A percentile compares a stretch with the other conserved stretches of the same genome.
Conservation (phyloP, 2,329 filamentous ascomycete genomes). For the Aspergillus neoniger region DNA sequence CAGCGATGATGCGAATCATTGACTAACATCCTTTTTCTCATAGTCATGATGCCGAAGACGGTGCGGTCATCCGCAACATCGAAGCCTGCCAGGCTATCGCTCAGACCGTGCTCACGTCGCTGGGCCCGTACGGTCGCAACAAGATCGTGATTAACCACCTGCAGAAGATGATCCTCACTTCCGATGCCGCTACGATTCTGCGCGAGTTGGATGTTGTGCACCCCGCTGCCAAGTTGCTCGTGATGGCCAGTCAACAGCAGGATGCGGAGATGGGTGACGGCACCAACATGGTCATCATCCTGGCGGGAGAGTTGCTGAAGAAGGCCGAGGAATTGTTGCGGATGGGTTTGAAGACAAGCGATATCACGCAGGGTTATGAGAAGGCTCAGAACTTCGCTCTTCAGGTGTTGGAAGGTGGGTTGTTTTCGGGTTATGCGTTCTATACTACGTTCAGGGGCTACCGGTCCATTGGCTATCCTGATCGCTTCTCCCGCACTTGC, state of each 20-base stretch:
- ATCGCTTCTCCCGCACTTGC: not conserved
- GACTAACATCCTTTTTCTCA: conserved; percentile 22
- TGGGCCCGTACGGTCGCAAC: conserved; percentile 96
- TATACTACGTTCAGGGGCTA: conserved; percentile 12
- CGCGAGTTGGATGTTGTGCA: conserved; percentile 97
- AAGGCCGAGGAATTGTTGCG: conserved; percentile 96
- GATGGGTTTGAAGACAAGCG: conserved; percentile 97
- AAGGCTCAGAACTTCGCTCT: conserved; percentile 88
- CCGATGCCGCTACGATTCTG: conserved; percentile 94
- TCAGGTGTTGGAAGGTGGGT: conserved; percentile 72
- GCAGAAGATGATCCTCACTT: conserved; percentile 99
- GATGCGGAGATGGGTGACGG: conserved; percentile 99
- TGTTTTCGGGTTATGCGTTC: not conserved
- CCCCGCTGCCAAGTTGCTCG: conserved; percentile 92
- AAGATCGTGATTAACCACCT: conserved; percentile 99
- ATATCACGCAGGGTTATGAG: conserved; percentile 95
- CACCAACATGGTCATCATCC: conserved; percentile 93
- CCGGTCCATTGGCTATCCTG: not conserved
- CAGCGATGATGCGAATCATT: not conserved
- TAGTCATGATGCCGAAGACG: conserved; percentile 99
- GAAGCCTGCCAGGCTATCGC: conserved; percentile 96
- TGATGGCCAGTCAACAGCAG: conserved; percentile 99
- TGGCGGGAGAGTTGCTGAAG: conserved; percentile 91
- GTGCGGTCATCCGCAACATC: conserved; percentile 96
- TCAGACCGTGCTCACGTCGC: conserved; percentile 92